Percentiles rank a stretch among this genome's conserved stretches.
Conservation (phyloP, 208 protist species). For the Acanthamoeba culbertsoni region DNA sequence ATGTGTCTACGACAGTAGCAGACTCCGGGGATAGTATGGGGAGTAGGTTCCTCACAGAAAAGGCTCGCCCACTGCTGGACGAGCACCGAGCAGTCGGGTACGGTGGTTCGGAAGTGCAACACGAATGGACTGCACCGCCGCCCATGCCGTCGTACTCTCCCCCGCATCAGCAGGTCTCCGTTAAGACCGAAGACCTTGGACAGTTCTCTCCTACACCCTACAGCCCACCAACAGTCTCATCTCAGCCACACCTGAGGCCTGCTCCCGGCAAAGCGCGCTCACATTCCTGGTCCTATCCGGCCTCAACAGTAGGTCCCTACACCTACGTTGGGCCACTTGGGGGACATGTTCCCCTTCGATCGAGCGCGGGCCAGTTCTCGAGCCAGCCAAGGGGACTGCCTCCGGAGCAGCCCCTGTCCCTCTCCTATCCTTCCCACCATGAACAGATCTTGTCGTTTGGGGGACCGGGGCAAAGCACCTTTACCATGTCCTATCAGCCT, state of each 20-base stretch:
- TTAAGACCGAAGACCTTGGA: not conserved
- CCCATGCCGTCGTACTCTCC: not conserved
- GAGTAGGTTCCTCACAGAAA: not conserved
- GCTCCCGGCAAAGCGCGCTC: not conserved
- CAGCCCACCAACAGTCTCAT: not conserved
- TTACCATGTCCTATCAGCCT: not conserved
- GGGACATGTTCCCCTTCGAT: not conserved
- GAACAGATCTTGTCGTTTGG: too few species aligned
- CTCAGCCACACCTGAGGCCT: not conserved
- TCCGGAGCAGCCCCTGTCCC: not conserved
- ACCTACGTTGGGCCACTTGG: not conserved
- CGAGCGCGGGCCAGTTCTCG: not conserved
- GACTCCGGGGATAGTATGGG: not conserved
- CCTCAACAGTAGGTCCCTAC: not conserved
- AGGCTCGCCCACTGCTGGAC: not conserved
- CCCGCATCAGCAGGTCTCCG: not conserved
- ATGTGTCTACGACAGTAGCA: not conserved
- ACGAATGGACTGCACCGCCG: too few species aligned
- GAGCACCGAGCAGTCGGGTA: not conserved
- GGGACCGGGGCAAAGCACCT: too few species aligned
- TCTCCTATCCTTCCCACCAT: too few species aligned
- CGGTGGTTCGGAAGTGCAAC: too few species aligned
- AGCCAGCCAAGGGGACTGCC: not conserved
- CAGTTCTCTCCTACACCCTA: too few species aligned
- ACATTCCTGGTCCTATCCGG: constrained; percentile 30